Evolutionary conservation across 768 basidiomycete genomes (phyloP), one percentile per base, ranked within the genome.

Genomic region (Fomitopsis serialis): DNA sequence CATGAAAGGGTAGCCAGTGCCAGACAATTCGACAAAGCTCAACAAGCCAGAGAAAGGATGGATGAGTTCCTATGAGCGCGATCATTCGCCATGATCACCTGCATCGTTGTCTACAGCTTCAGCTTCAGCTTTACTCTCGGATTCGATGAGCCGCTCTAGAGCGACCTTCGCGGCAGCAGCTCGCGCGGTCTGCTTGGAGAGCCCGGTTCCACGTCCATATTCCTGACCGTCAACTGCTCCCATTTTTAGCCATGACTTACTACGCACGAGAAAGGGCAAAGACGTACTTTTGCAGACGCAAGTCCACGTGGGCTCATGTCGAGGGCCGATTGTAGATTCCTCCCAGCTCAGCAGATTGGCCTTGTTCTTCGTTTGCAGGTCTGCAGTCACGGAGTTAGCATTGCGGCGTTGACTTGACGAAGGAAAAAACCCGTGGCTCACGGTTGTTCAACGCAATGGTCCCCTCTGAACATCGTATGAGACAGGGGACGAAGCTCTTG

Each of bases 241-340:
- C 58, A 50, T 36, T 44, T 45, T 37, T 13, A 27, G 42, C 27
- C 48, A 50, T 13, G 22, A n/a, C 17, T 23, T 9, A 34, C 5
- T 0, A 36, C 9, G 7, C 23, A 21, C 3, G 8, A 1, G 0
- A 17, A n/a, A n/a, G 9, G 12, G 42, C 22, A 21, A 40, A 12
- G 9, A 53, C 60, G 55, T 45, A 84, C 86, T 76, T 74, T 81
- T 85, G 66, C 84, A 87, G 5, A 75, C 58, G 2, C 71, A 75
- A 1, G 72, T 83, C 85, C 85, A 87, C 36, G 65, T 61, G 6
- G 76, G 78, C 2, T 65, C 67, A 50, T 82, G 73, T 12, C 66
- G 67, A 0, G 72, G 71, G 0, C 82, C 84, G 10, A 65, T 65
- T 5, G 59, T 63, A 0, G 68, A 71, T 44, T 84, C 80, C 21